Conservation (phyloP, 306 rosid species). For the Senna tora region DNA sequence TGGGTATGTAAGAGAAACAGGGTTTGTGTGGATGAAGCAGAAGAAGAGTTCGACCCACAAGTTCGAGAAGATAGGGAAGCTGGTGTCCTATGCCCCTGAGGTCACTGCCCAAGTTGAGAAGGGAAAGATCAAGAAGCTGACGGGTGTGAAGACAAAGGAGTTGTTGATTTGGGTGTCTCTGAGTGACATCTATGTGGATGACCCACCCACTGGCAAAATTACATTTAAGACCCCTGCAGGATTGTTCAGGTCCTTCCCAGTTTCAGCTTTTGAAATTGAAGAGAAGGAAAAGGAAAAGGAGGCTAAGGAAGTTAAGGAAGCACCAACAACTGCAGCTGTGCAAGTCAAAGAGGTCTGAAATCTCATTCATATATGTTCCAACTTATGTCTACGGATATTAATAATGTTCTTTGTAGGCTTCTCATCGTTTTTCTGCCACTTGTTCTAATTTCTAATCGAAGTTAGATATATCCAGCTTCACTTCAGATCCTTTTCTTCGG, state of each 20-base stretch:
- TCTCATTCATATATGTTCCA: not conserved
- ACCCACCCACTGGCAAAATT: slow-evolving; percentile 74
- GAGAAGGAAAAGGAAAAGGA: slow-evolving; percentile 34
- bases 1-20: slow-evolving; percentile 82
- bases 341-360: slow-evolving; percentile 55
- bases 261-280: slow-evolving; percentile 63
- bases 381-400: not conserved
- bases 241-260: slow-evolving; percentile 70
- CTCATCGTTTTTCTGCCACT: slow-evolving; percentile 8
- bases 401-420: not conserved
- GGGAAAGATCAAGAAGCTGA: slow-evolving; percentile 84
- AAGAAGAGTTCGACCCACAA: slow-evolving; percentile 69
- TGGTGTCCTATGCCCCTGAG: slow-evolving; percentile 64
- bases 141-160: slow-evolving; percentile 93
- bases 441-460: not conserved
- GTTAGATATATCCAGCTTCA: not conserved
- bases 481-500: not conserved
- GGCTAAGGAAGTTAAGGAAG: slow-evolving; percentile 46
- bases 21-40: slow-evolving; percentile 93
- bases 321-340: slow-evolving; percentile 12
- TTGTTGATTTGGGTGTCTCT: slow-evolving; percentile 76
- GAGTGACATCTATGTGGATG: slow-evolving; percentile 65
- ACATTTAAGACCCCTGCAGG: slow-evolving; percentile 67
- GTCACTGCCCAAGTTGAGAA: slow-evolving; percentile 74
- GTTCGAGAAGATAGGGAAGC: slow-evolving; percentile 78